Conservation (phyloP, 2,329 filamentous ascomycete genomes). For the Podosphaera xanthii region DNA sequence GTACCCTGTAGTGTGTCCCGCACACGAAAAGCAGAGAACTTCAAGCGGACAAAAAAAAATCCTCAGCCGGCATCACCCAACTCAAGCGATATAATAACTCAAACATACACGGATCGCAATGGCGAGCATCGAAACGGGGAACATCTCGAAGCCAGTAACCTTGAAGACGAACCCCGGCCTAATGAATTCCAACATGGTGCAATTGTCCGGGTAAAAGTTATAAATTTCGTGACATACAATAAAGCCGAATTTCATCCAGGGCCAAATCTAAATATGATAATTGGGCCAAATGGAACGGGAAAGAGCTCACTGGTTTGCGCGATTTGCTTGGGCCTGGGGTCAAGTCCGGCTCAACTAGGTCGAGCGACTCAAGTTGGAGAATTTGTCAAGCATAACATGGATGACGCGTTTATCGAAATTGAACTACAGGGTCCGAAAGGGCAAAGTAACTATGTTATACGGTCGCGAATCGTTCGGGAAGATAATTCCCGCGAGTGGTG, state of each 20-base stretch:
- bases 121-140: background rate
- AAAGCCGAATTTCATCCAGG: conserved; percentile 78
- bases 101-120: background rate
- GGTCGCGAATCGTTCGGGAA: conserved; percentile 55
- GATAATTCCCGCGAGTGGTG: conserved; percentile 64
- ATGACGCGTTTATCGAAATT: conserved; percentile 66
- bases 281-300: conserved; percentile 93
- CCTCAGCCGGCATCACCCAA: background rate
- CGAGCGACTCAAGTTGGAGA: conserved; percentile 67
- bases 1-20: background rate
- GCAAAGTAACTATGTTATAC: conserved; percentile 46
- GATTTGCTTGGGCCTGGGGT: conserved; percentile 81
- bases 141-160: background rate
- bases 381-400: conserved; percentile 76
- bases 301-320: conserved; percentile 96
- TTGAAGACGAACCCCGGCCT: background rate
- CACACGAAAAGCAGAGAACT: background rate
- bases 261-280: conserved; percentile 91
- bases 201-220: conserved; percentile 66
- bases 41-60: background rate
- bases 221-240: conserved; percentile 88
- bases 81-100: background rate
- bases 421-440: conserved; percentile 46
- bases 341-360: conserved; percentile 58
- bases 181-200: conserved; percentile 36